phyloP scores from a whole-genome alignment of 805 yeast genomes.

The Saturnispora halmiae region DNA sequence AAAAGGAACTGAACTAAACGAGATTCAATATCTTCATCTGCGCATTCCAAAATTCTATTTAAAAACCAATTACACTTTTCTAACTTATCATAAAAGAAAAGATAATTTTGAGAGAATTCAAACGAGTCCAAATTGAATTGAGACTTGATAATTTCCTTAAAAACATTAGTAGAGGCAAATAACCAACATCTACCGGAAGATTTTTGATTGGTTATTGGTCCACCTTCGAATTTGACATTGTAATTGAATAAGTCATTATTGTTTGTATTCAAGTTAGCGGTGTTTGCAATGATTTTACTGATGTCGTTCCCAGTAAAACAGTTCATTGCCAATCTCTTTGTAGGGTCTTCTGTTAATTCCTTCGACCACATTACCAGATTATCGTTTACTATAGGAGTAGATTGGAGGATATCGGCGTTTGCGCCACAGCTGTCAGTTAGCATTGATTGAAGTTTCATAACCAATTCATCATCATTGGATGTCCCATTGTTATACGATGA shows the following conservation, averaged over 20 bases:
- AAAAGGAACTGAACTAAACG: slow-evolving; percentile 60
- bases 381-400: slow-evolving; percentile 27
- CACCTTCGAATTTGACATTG: slow-evolving; percentile 40
- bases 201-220: slow-evolving; percentile 67
- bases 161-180: slow-evolving; percentile 73
- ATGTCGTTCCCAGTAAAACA: slow-evolving; percentile 44
- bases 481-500: slow-evolving; percentile 7
- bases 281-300: slow-evolving; percentile 33
- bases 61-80: slow-evolving; percentile 78
- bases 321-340: slow-evolving; percentile 44
- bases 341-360: slow-evolving; percentile 36
- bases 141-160: slow-evolving; percentile 56
- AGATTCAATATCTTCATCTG: slow-evolving; percentile 59
- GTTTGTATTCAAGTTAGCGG: slow-evolving; percentile 22
- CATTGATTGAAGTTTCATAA: slow-evolving; percentile 24
- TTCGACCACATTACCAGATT: slow-evolving; percentile 38
- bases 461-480: slow-evolving; percentile 27
- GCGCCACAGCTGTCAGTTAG: slow-evolving; percentile 8
- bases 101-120: slow-evolving; percentile 71
- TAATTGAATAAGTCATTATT: slow-evolving; percentile 36
- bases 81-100: slow-evolving; percentile 78
- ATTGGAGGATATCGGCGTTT: slow-evolving; percentile 2
- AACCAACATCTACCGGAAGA: slow-evolving; percentile 84
- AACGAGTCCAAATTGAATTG: slow-evolving; percentile 56
- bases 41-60: slow-evolving; percentile 64